Evolutionary conservation across 2,329 filamentous ascomycete species (phyloP), one percentile per base, ranked within the genome.

Genomic region (Fusarium solani-melongenae): DNA sequence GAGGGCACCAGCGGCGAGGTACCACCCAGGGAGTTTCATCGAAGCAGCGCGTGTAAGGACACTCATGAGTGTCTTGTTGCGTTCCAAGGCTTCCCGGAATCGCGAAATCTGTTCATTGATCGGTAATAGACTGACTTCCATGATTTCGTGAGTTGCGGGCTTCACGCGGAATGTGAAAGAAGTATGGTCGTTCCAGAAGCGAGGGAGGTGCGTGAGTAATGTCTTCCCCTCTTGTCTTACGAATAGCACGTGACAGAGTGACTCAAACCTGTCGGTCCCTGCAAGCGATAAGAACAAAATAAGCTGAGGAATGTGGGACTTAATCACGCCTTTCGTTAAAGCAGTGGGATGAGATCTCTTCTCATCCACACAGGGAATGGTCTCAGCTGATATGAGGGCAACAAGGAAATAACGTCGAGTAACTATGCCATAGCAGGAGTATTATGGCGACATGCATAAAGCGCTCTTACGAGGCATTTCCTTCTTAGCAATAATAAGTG

Each of bases 1-100:
- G 46, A 83, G 65, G 22, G 80, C 75, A 31, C 82, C 82, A 1
- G 78, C 81, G 2, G 81, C 81, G n/a, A 82, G 77, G 46, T 82
- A 82, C 81, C 81, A 82, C 58, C 80, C 79, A 1, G 81, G 79
- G 10, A 82, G 70, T 17, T 75, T 55, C 24, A 82, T 76, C 2
- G 70, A 66, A 2, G 67, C 64, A 2, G 78, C 77, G 10, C 78
- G 78, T 12, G 70, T 53, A 10, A 82, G 67, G 6, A 82, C 78
- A 4, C 62, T 60, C 53, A 78, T 34, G 1, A 82, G 77, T 2
- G 80, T 81, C 8, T 62, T 60, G 67, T 82, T 82, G 5, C 72
- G 64, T 22, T 73, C 74, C 11, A 82, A 71, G 6, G 71, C 66
- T 27, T 64, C 41, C 10, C 71, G 71, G 27, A 82, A 77, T 5